Evolutionary conservation across 148 eudicot species (phyloP), one percentile per base, ranked within the genome.

Genomic region (Beta vulgaris): DNA sequence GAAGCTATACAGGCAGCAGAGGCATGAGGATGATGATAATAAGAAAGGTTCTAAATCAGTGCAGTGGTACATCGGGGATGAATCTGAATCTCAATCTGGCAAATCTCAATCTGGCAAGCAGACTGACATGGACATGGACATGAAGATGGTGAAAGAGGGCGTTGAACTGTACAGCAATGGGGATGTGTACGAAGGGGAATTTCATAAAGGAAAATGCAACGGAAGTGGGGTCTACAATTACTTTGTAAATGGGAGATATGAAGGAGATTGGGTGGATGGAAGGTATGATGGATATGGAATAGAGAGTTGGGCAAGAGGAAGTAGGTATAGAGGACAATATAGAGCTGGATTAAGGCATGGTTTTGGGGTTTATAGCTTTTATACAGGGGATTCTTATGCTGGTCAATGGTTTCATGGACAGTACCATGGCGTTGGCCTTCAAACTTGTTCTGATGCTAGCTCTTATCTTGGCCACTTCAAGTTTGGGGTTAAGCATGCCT

Each of bases 251-350:
- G 97, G 98, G 18, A 82, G 96, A 32, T 95, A 95, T 49, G 98
- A 95, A 68, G 98, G 98, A 1, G 97, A 95, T 82, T 95, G 98
- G 98, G 81, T 95, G 5, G 97, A 95, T 44, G 96, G 96, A 28
- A 85, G 59, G 28, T 92, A 92, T 59, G 98, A 95, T 73, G 98
- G 98, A 28, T 83, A 87, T 74, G 98, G 98, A 40, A 85, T 95
- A 6, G 98, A 95, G 79, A 88, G 91, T 51, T 95, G 98, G 98
- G 87, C 90, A 0, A 85, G 85, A 35, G 98, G 98, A 7, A 95
- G 98, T 36, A 72, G 84, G 26, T 95, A 92, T 48, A 71, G 90
- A 60, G 98, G 98, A 15, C 91, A 87, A 72, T 95, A 95, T 44
- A 78, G 91, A 73, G 84, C 77, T 46, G 98, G 98, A 0, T 73